Evolutionary conservation across 176 grass and related monocot genomes (phyloP).

Genomic region (Hordeum vulgare): DNA sequence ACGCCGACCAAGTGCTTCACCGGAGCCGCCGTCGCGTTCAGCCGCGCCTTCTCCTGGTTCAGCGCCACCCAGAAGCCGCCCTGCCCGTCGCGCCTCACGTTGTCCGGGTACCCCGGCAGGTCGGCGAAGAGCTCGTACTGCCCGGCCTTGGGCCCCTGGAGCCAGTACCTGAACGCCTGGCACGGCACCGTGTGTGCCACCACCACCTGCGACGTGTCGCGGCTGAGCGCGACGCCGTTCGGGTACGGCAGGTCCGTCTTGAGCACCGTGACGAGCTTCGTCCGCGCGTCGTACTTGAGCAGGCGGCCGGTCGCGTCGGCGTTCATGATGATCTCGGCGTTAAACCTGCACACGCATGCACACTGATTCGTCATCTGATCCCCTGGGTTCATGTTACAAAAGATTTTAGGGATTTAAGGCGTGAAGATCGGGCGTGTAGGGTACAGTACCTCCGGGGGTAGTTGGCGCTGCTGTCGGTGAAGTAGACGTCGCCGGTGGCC

Average conservation of each 20-base stretch:
- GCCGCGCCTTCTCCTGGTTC: conserved; percentile 18
- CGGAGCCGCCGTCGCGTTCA: not conserved
- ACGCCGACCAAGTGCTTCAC: conserved; percentile 25
- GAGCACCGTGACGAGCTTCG: conserved; percentile 18
- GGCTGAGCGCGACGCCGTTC: conserved; percentile 36
- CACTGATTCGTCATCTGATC: not conserved
- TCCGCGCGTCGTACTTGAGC: conserved; percentile 34
- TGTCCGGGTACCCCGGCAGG: conserved; percentile 61
- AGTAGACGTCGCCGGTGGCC: conserved; percentile 42
- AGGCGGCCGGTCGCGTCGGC: conserved; percentile 31
- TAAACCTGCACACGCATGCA: conserved; percentile 16
- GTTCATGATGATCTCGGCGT: not conserved
- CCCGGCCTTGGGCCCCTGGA: conserved; percentile 16
- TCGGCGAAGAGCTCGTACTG: conserved; percentile 34
- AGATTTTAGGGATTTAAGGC: not conserved
- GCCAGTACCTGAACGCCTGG: conserved; percentile 37
- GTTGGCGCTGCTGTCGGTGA: conserved; percentile 55
- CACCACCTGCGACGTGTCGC: conserved; percentile 31
- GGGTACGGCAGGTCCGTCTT: conserved; percentile 12
- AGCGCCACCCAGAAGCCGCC: conserved; percentile 54
- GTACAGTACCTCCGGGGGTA: not conserved
- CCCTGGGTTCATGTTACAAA: too few species aligned
- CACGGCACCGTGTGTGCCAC: conserved; percentile 30
- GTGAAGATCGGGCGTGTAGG: not conserved
- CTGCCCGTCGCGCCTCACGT: conserved; percentile 18